These are phyloP conservation scores for Naematelia encephala DNA, from an alignment of 768 basidiomycete species.

Conservation along the genomic window DNA sequence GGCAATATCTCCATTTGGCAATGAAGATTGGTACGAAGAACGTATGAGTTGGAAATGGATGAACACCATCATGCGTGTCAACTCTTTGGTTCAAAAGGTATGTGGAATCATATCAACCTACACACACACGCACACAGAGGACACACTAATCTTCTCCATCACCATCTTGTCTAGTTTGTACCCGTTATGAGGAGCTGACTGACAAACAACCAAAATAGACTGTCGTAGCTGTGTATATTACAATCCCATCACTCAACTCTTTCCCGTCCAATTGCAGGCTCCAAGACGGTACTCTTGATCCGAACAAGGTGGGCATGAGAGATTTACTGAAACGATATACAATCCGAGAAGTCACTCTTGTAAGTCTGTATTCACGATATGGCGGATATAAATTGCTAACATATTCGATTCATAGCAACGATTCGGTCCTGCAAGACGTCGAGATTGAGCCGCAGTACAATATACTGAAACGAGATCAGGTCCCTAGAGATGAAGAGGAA, in stretches of 20 bases:
- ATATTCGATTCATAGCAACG: constrained; percentile 27
- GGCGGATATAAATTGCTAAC: constrained; percentile 1
- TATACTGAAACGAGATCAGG: too few species aligned
- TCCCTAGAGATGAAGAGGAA: too few species aligned
- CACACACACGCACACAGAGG: not conserved
- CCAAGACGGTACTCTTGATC: constrained; percentile 23
- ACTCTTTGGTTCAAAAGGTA: constrained; percentile 95
- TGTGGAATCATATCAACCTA: constrained; percentile 1
- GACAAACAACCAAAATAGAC: constrained; percentile 59
- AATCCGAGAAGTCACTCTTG: constrained; percentile 66
- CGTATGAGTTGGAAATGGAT: constrained; percentile 85
- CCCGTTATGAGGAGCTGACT: constrained; percentile 10
- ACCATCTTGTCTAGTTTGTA: not conserved
- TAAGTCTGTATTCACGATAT: constrained; percentile 14
- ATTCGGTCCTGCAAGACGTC: constrained; percentile 36
- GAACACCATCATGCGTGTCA: constrained; percentile 93
- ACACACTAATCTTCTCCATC: not conserved
- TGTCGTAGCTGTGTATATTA: constrained; percentile 82
- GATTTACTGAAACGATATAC: constrained; percentile 67
- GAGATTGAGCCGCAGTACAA: constrained; percentile 24
- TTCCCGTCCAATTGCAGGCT: constrained; percentile 50
- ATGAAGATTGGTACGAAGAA: constrained; percentile 60
- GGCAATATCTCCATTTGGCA: constrained; percentile 63
- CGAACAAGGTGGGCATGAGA: constrained; percentile 54
- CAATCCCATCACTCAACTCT: constrained; percentile 67